A percentile compares a stretch with the other conserved stretches of the same genome.
Conservation (phyloP, 169 alveolate genomes). For the Plasmodium coatneyi region DNA sequence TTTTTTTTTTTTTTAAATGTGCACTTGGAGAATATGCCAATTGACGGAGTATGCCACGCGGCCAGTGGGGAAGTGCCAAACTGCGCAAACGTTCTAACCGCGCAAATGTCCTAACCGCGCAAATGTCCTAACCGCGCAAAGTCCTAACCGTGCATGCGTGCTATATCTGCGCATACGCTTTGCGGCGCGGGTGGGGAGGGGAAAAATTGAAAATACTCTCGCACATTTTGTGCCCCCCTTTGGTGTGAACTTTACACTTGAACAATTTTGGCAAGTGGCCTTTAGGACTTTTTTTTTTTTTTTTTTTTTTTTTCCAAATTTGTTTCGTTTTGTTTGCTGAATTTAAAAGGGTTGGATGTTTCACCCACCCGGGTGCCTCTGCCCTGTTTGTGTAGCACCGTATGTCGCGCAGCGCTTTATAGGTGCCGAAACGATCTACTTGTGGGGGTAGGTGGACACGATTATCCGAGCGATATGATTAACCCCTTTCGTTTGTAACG, state of each 20-base stretch:
- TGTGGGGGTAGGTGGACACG: not conserved
- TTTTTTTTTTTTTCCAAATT: not conserved
- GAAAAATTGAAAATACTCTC: not conserved
- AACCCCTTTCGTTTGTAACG: not conserved
- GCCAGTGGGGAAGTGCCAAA: not conserved
- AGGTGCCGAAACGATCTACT: not conserved
- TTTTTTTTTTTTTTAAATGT: conserved; percentile 2
- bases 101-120: not conserved
- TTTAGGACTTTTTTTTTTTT: not conserved
- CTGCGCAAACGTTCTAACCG: not conserved
- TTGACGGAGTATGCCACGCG: not conserved
- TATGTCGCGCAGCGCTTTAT: not conserved
- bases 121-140: not conserved
- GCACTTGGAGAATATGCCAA: not conserved
- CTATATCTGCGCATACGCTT: not conserved
- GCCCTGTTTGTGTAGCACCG: not conserved
- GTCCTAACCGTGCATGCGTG: not conserved
- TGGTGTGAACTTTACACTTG: not conserved
- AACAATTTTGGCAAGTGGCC: not conserved
- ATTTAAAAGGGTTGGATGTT: not conserved
- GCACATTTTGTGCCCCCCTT: not conserved
- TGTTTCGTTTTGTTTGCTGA: not conserved
- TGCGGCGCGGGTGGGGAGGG: not conserved
- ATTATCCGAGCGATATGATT: not conserved
- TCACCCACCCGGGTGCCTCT: not conserved